A percentile compares a stretch with the other conserved stretches of the same genome.
Conservation (phyloP, 805 yeast genomes). For the Hanseniaspora nectarophila region DNA sequence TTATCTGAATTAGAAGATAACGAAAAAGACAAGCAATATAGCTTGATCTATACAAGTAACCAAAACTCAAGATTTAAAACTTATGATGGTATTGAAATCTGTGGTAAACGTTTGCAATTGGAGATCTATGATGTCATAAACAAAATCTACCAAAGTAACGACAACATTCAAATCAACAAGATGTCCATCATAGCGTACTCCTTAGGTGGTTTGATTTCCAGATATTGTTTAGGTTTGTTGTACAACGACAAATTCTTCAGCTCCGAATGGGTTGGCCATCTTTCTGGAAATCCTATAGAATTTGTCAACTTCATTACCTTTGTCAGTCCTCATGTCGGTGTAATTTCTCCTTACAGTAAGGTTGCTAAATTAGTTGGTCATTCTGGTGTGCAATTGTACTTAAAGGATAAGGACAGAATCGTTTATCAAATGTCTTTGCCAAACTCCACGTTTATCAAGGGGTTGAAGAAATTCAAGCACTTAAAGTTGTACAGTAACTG, state of each 20-base stretch:
- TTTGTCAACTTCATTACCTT: constrained; percentile 54
- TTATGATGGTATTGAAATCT: constrained; percentile 76
- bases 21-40: constrained; percentile 47
- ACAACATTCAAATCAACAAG: constrained; percentile 35
- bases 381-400: constrained; percentile 64
- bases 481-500: constrained; percentile 60
- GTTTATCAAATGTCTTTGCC: constrained; percentile 55
- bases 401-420: constrained; percentile 48
- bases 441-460: constrained; percentile 46
- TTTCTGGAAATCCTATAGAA: constrained; percentile 27
- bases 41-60: neutral
- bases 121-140: constrained; percentile 43
- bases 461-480: constrained; percentile 41
- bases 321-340: constrained; percentile 61
- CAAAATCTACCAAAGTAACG: constrained; percentile 18
- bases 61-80: constrained; percentile 32
- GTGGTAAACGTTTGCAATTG: constrained; percentile 61
- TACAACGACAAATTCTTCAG: constrained; percentile 42
- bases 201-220: constrained; percentile 67
- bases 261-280: constrained; percentile 6
- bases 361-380: constrained; percentile 56
- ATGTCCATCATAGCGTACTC: constrained; percentile 75
- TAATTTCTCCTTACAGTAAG: constrained; percentile 50
- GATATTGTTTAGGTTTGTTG: constrained; percentile 67
- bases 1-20: constrained; percentile 20